Evolutionary conservation across 1,284 basidiomycete genomes (phyloP).

Genomic region (Tilletia walkeri): DNA sequence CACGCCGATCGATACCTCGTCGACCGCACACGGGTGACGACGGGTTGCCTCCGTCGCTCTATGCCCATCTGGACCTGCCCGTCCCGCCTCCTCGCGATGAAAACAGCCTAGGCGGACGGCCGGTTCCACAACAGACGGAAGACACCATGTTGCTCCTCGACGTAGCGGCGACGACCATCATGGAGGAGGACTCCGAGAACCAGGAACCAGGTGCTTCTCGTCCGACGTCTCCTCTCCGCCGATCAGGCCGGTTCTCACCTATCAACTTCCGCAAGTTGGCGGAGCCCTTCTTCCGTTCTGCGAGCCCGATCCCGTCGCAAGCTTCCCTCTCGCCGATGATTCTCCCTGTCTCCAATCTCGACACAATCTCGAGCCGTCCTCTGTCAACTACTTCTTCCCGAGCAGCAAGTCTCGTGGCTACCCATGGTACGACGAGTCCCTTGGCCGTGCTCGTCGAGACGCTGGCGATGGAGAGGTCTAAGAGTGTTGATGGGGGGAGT

Average conservation of each 20-base stretch:
- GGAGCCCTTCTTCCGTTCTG: conserved; percentile 3
- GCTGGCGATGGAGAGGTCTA: not conserved
- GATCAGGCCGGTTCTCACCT: not conserved
- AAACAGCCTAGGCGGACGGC: too few species aligned
- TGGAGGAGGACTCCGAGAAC: not conserved
- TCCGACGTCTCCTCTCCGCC: not conserved
- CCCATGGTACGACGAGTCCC: not conserved
- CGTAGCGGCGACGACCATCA: not conserved
- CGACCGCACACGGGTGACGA: not conserved
- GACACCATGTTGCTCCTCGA: not conserved
- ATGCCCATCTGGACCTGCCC: not conserved
- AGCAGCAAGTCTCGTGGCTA: not conserved
- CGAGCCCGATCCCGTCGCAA: not conserved
- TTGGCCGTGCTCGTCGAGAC: not conserved
- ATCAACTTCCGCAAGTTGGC: not conserved
- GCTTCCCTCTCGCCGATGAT: not conserved
- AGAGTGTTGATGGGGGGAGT: not conserved
- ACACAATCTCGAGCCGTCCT: not conserved
- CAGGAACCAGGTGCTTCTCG: not conserved
- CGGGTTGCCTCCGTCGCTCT: not conserved
- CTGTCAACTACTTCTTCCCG: not conserved
- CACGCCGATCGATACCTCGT: not conserved
- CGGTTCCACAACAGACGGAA: not conserved
- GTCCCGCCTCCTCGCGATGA: not conserved
- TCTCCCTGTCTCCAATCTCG: not conserved